These are phyloP conservation scores for Termitomyces heimii DNA, from an alignment of 768 basidiomycete species.

Conservation along the genomic window DNA sequence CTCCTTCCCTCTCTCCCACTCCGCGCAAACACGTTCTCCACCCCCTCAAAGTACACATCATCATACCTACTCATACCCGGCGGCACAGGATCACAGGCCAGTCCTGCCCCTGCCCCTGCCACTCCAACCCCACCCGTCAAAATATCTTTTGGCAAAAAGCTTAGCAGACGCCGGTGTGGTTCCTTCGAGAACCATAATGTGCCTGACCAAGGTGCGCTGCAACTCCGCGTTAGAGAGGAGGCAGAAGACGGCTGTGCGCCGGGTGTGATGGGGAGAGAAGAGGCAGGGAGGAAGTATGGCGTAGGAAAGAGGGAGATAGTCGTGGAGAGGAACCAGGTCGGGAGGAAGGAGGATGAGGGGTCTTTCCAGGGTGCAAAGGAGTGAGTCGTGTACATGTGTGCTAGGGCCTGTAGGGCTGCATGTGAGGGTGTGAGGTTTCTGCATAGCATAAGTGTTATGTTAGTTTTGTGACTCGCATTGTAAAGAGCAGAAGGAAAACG, in stretches of 20 bases:
- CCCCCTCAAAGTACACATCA: conserved; percentile 64
- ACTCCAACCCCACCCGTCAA: conserved; percentile 26
- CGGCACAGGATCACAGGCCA: conserved; percentile 86
- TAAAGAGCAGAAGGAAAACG: not conserved
- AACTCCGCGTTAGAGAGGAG: conserved; percentile 36
- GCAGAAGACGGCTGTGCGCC: conserved; percentile 23
- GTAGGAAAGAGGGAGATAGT: conserved; percentile 37
- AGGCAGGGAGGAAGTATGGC: conserved; percentile 32
- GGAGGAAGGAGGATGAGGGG: conserved; percentile 43
- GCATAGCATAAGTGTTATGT: not conserved
- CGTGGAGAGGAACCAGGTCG: conserved; percentile 67
- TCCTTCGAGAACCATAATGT: conserved; percentile 69
- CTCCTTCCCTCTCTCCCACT: conserved; percentile 21
- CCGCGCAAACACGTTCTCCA: conserved; percentile 43
- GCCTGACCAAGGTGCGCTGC: conserved; percentile 59
- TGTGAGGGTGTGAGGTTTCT: conserved; percentile 34
- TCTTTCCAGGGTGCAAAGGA: conserved; percentile 82
- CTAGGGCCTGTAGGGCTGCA: conserved; percentile 68
- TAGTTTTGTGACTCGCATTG: not conserved
- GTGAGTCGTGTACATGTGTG: conserved; percentile 83
- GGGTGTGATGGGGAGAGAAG: conserved; percentile 29
- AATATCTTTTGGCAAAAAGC: conserved; percentile 64
- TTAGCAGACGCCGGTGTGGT: conserved; percentile 52
- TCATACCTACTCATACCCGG: conserved; percentile 67
- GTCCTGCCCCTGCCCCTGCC: conserved; percentile 39